Base-by-base conservation (phyloP, 2,329 filamentous ascomycete genomes). In the Diaporthe aspalathi region DNA sequence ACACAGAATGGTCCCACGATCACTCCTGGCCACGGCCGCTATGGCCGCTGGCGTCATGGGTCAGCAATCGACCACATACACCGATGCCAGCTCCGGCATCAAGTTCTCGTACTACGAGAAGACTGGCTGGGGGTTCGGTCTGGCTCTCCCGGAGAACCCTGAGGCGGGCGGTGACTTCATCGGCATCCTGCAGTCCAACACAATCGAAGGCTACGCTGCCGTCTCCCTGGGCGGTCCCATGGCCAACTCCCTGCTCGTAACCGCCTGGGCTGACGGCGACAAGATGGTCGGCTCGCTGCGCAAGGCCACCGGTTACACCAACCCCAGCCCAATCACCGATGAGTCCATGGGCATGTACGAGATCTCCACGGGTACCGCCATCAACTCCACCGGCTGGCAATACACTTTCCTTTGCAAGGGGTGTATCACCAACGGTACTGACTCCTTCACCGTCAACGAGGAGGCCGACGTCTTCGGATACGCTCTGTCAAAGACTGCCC, bases 161-260 rank as follows among this genome's bases (percentile, higher is more conserved):
- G 81, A 78, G 1, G 56, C 67, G 8, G 67, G 67, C n/a, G 83
- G 82, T 14, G 88, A 90, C 77, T 84, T 89, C 74, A 87, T 90
- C 72, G 85, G 84, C 9, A 85, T 89, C 75, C 81, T 90, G 54
- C 83, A 78, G 1, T 83, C 83, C 1, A 74, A 80, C n/a, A 78
- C 75, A 7, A 81, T 84, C 69, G 81, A 81, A 3, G 85, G 86
- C 72, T 89, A 85, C 82, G 84, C 82, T 62, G 86, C 84, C 71
- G 80, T 87, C 29, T 81, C 79, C 62, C 76, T 86, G 24, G 83
- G 81, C 11, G 81, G 81, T 12, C 71, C 75, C 20, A 87, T 87
- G 85, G 74, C 80, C 49, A 80, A 79, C 68, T 81, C 82, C 62
- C 79, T 86, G 16, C 78, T 87, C 66, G 75, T 87, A 4, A 79